A percentile compares a stretch with the other conserved stretches of the same genome.
phyloP scores from a whole-genome alignment of 2,329 filamentous ascomycete genomes.

The Microcera coccophila region DNA sequence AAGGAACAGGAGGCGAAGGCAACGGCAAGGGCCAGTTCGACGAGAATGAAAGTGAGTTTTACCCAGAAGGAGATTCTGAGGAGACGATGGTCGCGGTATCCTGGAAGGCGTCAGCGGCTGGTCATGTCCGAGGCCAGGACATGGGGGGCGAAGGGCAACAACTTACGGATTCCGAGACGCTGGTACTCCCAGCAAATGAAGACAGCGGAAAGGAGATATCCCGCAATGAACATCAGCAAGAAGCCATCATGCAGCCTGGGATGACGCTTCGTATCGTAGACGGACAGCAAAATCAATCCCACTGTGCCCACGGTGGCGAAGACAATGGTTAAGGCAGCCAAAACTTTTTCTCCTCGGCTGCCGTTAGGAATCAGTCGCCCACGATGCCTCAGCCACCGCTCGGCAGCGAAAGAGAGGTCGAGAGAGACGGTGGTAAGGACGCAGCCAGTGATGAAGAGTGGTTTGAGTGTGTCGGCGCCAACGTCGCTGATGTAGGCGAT shows the following conservation, averaged over 20 bases:
- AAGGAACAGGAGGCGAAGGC: slow-evolving; percentile 63
- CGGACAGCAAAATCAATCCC: slow-evolving; percentile 76
- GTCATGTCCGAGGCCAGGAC: neutral
- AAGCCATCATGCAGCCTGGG: slow-evolving; percentile 68
- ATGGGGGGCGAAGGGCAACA: slow-evolving; percentile 17
- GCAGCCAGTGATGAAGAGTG: slow-evolving; percentile 72
- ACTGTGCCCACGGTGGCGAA: slow-evolving; percentile 71
- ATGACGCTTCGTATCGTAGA: slow-evolving; percentile 79
- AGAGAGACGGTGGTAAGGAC: slow-evolving; percentile 72
- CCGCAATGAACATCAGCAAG: slow-evolving; percentile 76
- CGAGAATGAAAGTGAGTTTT: slow-evolving; percentile 78
- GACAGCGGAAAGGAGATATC: slow-evolving; percentile 80
- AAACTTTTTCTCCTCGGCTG: slow-evolving; percentile 57
- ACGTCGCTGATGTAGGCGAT: slow-evolving; percentile 73
- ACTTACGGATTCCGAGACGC: slow-evolving; percentile 69
- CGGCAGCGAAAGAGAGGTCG: slow-evolving; percentile 73
- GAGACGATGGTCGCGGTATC: slow-evolving; percentile 70
- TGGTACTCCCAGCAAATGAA: slow-evolving; percentile 91
- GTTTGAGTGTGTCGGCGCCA: slow-evolving; percentile 61
- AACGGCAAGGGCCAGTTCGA: slow-evolving; percentile 70
- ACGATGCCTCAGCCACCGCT: slow-evolving; percentile 79
- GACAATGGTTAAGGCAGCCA: slow-evolving; percentile 59
- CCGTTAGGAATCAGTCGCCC: slow-evolving; percentile 75
- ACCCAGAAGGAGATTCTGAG: slow-evolving; percentile 79
- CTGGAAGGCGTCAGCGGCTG: slow-evolving; percentile 28